phyloP scores from a whole-genome alignment of 306 rosid species.

The Fagus crenata region DNA sequence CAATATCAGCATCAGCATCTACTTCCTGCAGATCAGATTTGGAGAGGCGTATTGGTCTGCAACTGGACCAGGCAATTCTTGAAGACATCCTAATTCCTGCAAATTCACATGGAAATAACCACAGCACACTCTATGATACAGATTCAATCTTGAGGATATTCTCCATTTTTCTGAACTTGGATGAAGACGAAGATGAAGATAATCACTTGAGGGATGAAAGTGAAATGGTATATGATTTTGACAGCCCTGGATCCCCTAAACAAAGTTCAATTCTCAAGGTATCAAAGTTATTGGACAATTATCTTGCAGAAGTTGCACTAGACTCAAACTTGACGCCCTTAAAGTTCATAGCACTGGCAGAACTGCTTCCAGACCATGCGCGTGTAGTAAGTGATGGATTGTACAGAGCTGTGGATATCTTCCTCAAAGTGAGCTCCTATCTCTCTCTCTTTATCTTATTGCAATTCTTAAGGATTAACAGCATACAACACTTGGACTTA shows the following conservation, averaged over 20 bases:
- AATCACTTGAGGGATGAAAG: conserved; percentile 66
- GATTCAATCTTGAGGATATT: conserved; percentile 84
- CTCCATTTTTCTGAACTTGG: conserved; percentile 80
- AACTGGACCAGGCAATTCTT: conserved; percentile 94
- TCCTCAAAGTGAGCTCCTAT: conserved; percentile 69
- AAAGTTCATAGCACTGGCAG: conserved; percentile 80
- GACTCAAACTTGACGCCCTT: conserved; percentile 75
- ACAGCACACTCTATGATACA: conserved; percentile 66
- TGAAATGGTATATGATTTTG: conserved; percentile 84
- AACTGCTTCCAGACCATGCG: conserved; percentile 94
- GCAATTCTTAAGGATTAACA: too few species aligned
- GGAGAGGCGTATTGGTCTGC: conserved; percentile 89
- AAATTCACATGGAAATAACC: conserved; percentile 58
- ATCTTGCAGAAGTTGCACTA: conserved; percentile 86
- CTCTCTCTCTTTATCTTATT: conserved; percentile 3
- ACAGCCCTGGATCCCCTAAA: conserved; percentile 92
- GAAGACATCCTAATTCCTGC: conserved; percentile 89
- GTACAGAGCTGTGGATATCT: conserved; percentile 88
- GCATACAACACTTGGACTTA: too few species aligned
- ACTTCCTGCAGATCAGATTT: conserved; percentile 79
- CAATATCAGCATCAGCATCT: conserved; percentile 77
- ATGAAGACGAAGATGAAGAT: conserved; percentile 82
- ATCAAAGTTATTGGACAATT: conserved; percentile 80
- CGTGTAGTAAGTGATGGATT: conserved; percentile 82
- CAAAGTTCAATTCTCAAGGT: conserved; percentile 94